Conservation (phyloP, 2,329 filamentous ascomycete genomes). For the Aspergillus candidus region DNA sequence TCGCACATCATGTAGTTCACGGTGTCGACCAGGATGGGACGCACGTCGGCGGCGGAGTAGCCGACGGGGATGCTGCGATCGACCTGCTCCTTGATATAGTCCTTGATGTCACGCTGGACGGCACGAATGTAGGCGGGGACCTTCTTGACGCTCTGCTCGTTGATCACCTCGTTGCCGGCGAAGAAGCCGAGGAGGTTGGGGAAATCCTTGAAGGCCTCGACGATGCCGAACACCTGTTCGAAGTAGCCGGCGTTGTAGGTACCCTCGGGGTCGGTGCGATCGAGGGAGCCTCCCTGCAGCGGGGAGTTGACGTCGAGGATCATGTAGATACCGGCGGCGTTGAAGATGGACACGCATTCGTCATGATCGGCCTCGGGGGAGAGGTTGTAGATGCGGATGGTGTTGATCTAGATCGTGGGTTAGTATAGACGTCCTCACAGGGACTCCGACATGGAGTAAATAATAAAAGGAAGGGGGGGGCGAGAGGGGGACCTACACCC, state of each 20-base stretch:
- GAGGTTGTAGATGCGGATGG: constrained; percentile 60
- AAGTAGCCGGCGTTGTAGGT: constrained; percentile 54
- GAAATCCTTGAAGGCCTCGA: constrained; percentile 62
- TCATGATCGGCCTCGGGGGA: constrained; percentile 56
- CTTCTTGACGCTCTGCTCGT: constrained; percentile 49
- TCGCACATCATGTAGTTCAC: constrained; percentile 57
- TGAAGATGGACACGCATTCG: constrained; percentile 59
- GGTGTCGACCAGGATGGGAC: constrained; percentile 54
- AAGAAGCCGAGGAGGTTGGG: constrained; percentile 63
- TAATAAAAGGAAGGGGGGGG: neutral
- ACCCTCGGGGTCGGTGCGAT: constrained; percentile 49
- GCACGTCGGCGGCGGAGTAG: constrained; percentile 62
- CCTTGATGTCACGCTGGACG: constrained; percentile 61
- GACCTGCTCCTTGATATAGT: constrained; percentile 57
- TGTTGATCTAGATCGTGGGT: constrained; percentile 45
- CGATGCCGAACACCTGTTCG: constrained; percentile 54
- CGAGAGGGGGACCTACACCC: constrained; percentile 43
- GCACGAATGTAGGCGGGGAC: constrained; percentile 57
- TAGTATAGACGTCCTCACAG: neutral
- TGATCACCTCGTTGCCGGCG: constrained; percentile 63
- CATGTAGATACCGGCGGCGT: constrained; percentile 61
- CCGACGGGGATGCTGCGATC: constrained; percentile 58
- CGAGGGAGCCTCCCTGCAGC: constrained; percentile 49
- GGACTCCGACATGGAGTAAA: neutral
- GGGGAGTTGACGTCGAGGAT: constrained; percentile 61